Base-by-base conservation (phyloP, 345 rosid species). In the Alliaria petiolata region DNA sequence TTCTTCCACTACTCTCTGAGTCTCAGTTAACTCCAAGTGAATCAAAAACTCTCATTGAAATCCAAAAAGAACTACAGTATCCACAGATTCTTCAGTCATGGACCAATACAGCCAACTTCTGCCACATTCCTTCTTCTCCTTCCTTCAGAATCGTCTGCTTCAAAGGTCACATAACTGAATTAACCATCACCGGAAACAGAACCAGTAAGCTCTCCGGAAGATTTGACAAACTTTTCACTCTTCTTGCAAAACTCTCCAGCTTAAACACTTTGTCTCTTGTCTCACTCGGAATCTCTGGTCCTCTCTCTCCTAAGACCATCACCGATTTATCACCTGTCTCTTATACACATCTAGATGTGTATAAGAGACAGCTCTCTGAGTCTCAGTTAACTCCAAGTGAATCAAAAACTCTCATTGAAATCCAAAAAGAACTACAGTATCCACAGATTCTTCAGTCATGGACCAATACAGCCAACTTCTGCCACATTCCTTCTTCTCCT, bases 251-350 rank as follows among this genome's bases (percentile, higher is more conserved):
- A 80, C 86, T 93, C 71, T 71, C 97, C 10, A 67, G 61, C 51
- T 79, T 93, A 83, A 78, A 81, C 65, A 75, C 76, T 11, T 43
- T 93, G 60, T 87, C 95, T 3, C 83, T 93, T 9, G 84, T 89
- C 40, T 89, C 95, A 1, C 75, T 91, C 20, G 98, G 96, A 8
- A 70, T 93, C 22, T 82, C 95, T 87, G 96, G 98, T 69, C 81
- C 84, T 6, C 75, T 93, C 6, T 87, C 97, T 62, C 67, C 83
- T 15, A 83, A 89, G 35, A 65, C 82, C 74, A 65, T 71, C 74
- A 40, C 67, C 33, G 82, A 91, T 60, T 51, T 91, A 59, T 45
- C 69, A 65, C 82, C 87, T n/a, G 1, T 69, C 71, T 63, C 92
- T 93, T 33, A n/a, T n/a, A n/a, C n/a, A n/a, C n/a, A n/a, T n/a